phyloP scores from a whole-genome alignment of 805 yeast genomes.

The Kuraishia piskuri region DNA sequence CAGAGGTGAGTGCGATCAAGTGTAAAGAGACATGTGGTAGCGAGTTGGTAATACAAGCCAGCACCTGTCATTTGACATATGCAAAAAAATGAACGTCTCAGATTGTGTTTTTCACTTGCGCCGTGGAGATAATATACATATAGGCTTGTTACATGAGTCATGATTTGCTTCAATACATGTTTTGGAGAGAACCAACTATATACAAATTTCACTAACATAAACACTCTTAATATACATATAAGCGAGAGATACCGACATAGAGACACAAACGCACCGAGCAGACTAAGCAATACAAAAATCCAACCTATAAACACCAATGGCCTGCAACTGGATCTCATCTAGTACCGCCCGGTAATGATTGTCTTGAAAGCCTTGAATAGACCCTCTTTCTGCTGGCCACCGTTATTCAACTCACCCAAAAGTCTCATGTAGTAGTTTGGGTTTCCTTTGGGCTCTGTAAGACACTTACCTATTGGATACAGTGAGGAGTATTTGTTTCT shows the following conservation, averaged over 20 bases:
- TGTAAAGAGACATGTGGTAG: conserved; percentile 16
- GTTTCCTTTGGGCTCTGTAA: conserved; percentile 77
- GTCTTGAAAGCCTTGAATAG: conserved; percentile 61
- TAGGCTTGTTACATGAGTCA: background rate
- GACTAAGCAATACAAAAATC: conserved; percentile 5
- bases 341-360: conserved; percentile 64
- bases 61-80: conserved; percentile 18
- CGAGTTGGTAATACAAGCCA: conserved; percentile 10
- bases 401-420: conserved; percentile 49
- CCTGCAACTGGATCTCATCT: background rate
- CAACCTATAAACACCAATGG: conserved; percentile 1
- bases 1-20: conserved; percentile 36
- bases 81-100: conserved; percentile 24
- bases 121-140: too few relatives aligned
- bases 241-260: background rate
- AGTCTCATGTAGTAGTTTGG: conserved; percentile 70
- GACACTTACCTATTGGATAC: conserved; percentile 57
- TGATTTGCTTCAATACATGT: too few relatives aligned
- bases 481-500: conserved; percentile 55
- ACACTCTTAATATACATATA: background rate
- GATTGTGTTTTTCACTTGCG: too few relatives aligned
- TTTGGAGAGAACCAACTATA: background rate
- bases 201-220: background rate
- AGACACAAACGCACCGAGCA: background rate
- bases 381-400: conserved; percentile 62